Evolutionary conservation across 208 protist genomes (phyloP).

Genomic region (Leishmania guyanensis): DNA sequence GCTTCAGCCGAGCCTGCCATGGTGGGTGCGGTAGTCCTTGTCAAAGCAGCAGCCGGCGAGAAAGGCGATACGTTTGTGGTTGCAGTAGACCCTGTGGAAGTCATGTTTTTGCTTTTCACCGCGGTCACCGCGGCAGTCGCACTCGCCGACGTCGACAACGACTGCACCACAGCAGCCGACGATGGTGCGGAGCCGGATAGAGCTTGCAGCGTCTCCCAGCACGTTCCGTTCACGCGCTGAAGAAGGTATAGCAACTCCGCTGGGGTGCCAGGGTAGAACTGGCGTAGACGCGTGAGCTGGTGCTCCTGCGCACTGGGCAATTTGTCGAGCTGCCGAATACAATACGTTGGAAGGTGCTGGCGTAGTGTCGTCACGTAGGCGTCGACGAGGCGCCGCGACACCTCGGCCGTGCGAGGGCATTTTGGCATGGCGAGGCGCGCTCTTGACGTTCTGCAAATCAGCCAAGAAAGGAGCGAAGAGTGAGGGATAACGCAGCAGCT

Average conservation of each 20-base stretch:
- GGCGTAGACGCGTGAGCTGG: conserved; percentile 38
- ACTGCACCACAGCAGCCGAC: background rate
- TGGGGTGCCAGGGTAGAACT: conserved; percentile 43
- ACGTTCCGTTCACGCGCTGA: conserved; percentile 54
- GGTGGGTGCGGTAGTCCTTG: background rate
- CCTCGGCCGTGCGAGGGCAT: conserved; percentile 26
- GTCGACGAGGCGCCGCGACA: conserved; percentile 54
- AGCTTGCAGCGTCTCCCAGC: conserved; percentile 38
- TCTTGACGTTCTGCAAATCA: background rate
- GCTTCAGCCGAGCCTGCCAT: background rate
- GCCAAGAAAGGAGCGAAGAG: background rate
- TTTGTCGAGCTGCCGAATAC: conserved; percentile 55
- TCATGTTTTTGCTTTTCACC: background rate
- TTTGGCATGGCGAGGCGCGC: conserved; percentile 18
- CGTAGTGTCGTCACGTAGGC: conserved; percentile 72
- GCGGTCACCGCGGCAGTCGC: background rate
- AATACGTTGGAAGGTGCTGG: conserved; percentile 56
- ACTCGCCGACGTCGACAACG: background rate
- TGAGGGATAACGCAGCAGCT: background rate
- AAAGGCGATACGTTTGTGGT: background rate
- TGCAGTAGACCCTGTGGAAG: background rate
- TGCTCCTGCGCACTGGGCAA: conserved; percentile 42
- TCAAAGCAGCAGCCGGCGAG: background rate
- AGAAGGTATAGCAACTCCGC: conserved; percentile 52
- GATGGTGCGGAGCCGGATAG: conserved; percentile 11